phyloP scores from a whole-genome alignment of 495 filamentous ascomycete genomes.

The Cudoniella acicularis region DNA sequence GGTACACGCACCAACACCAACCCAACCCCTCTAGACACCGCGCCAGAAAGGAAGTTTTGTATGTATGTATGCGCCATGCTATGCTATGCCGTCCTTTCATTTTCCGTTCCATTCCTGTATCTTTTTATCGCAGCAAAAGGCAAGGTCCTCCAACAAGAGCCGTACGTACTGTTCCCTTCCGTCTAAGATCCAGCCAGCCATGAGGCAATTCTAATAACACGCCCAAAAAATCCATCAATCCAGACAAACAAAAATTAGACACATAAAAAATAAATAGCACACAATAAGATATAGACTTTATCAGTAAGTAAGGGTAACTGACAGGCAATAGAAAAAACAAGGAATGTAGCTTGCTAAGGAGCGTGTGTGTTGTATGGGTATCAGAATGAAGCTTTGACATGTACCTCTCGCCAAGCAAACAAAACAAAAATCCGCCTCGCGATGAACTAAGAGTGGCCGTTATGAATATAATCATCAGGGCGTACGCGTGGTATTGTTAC shows the following conservation, averaged over 20 bases:
- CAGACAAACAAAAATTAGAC: slow-evolving; percentile 6
- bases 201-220: neutral
- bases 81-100: neutral
- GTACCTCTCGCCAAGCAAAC: too few species aligned
- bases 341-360: slow-evolving; percentile 23
- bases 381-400: too few species aligned
- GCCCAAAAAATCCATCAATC: neutral
- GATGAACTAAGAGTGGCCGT: too few species aligned
- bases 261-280: slow-evolving; percentile 1
- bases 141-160: neutral
- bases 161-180: neutral
- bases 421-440: too few species aligned
- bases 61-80: neutral
- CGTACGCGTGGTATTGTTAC: slow-evolving; percentile 10
- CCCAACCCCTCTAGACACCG: neutral
- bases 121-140: neutral
- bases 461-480: too few species aligned
- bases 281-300: slow-evolving; percentile 17
- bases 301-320: slow-evolving; percentile 5
- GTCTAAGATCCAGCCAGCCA: neutral
- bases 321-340: slow-evolving; percentile 3
- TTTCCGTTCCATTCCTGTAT: neutral
- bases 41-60: neutral
- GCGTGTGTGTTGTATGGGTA: slow-evolving; percentile 17
- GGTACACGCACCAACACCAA: neutral